Conservation (phyloP, 768 basidiomycete species). For the Daedaleopsis sinensis region DNA sequence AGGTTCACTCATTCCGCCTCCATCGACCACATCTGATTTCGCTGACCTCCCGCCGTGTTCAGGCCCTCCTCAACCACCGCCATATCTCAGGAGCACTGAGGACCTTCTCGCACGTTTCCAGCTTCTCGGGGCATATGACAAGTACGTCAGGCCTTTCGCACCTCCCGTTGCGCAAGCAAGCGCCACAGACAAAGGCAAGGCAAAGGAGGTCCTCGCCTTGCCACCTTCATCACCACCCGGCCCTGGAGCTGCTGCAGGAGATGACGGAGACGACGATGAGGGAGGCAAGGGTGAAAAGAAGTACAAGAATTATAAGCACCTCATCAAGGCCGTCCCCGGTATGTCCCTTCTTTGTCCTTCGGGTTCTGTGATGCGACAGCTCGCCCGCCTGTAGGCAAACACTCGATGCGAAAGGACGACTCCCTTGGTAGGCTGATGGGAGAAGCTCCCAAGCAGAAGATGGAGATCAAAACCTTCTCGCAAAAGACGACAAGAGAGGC, state of each 20-base stretch:
- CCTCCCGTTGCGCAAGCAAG: constrained; percentile 31
- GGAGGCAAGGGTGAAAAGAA: constrained; percentile 63
- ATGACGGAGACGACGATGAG: constrained; percentile 57
- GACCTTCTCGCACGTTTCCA: constrained; percentile 76
- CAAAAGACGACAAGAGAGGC: constrained; percentile 68
- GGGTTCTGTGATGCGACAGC: constrained; percentile 3
- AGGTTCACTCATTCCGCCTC: no score
- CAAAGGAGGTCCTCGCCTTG: constrained; percentile 26
- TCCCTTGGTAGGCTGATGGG: constrained; percentile 68
- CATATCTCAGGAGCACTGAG: constrained; percentile 71
- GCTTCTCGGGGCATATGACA: constrained; percentile 76
- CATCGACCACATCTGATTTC: neutral
- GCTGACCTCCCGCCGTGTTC: constrained; percentile 20
- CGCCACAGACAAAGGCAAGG: constrained; percentile 35
- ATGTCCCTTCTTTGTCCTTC: constrained; percentile 29
- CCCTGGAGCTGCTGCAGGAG: constrained; percentile 41
- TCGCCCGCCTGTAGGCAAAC: constrained; percentile 55
- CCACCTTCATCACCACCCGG: constrained; percentile 24
- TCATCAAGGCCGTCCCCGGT: constrained; percentile 78
- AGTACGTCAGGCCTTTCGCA: constrained; percentile 67
- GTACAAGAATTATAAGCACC: constrained; percentile 79
- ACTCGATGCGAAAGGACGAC: constrained; percentile 80
- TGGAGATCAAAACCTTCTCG: constrained; percentile 65
- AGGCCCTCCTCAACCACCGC: constrained; percentile 29
- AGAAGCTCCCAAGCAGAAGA: constrained; percentile 71